phyloP scores from a whole-genome alignment of 2,329 filamentous ascomycete species.

The Aotearoamyces nothofagi region DNA sequence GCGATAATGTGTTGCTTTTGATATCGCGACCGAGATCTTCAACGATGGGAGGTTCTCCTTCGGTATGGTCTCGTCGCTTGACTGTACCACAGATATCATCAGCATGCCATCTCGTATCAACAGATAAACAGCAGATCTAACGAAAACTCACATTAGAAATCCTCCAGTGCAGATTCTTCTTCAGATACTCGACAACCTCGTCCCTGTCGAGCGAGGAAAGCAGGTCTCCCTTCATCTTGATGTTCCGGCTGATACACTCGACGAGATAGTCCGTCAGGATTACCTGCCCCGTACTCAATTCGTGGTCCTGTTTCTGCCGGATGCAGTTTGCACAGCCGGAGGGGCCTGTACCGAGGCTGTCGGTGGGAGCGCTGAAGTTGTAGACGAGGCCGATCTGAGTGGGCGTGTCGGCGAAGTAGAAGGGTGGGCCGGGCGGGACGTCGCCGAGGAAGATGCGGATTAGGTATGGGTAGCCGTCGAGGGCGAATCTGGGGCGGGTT shows the following conservation, averaged over 20 bases:
- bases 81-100: too few relatives aligned
- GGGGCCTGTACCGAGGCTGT: slow-evolving; percentile 4
- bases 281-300: slow-evolving; percentile 23
- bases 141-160: slow-evolving; percentile 7
- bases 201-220: slow-evolving; percentile 15
- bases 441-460: slow-evolving; percentile 54
- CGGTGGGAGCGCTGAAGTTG: slow-evolving; percentile 15
- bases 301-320: slow-evolving; percentile 1
- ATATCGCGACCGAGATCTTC: slow-evolving; percentile 7
- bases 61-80: slow-evolving; percentile 3
- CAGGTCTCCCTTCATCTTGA: slow-evolving; percentile 9
- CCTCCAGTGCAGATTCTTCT: slow-evolving; percentile 13
- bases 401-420: slow-evolving; percentile 12
- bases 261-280: slow-evolving; percentile 27
- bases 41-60: slow-evolving; percentile 5
- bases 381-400: slow-evolving; percentile 11
- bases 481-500: slow-evolving; percentile 43
- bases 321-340: slow-evolving; percentile 5
- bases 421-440: slow-evolving; percentile 8
- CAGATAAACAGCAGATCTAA: too few relatives aligned
- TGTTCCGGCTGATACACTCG: slow-evolving; percentile 10
- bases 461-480: slow-evolving; percentile 45
- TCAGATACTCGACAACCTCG: slow-evolving; percentile 14
- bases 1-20: slow-evolving; percentile 5
- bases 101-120: too few relatives aligned